Evolutionary conservation across 2,329 filamentous ascomycete species (phyloP), one percentile per base, ranked within the genome.

Genomic region (Harringtonia aguacate): DNA sequence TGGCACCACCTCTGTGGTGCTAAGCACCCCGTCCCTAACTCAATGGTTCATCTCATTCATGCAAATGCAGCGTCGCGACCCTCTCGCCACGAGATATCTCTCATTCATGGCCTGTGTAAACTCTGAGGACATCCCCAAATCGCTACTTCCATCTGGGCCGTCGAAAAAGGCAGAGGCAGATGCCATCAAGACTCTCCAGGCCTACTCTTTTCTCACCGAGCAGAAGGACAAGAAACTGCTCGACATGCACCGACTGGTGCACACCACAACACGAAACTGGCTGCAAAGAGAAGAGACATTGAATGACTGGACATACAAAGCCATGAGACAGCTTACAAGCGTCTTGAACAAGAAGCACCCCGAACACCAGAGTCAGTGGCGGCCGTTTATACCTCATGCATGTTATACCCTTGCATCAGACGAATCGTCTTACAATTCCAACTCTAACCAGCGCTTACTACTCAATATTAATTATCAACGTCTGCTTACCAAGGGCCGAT

Each of bases 171-270:
- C 9, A 21, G 48, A 52, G 3, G 50, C 7, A 5, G 46, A 59
- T 17, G 57, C 55, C 9, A 46, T 61, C 12, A 51, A 52, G 0
- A 55, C 39, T 1, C 45, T 61, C 1, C 52, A 52, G 28, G 55
- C 47, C 9, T 62, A 60, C 41, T 54, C 53, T 7, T 64, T 65
- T 28, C 49, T 65, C 21, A 49, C 43, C 3, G 34, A 58, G 28
- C 55, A 52, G 2, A 29, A 48, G 12, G 43, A 44, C 8, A 4
- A 18, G 2, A 30, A 45, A 15, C 3, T 56, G 53, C 20, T 44
- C 27, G 56, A 60, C 38, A 59, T 63, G 13, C 57, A 63, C 31
- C 53, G 58, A 13, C 50, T 63, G 7, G 56, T 63, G 21, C 54
- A 50, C 28, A 28, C 61, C 10, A 52, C 54, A 4, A 58, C 54